Evolutionary conservation across 1,139 yeast genomes (phyloP).

Genomic region (Meyerozyma carpophila): DNA sequence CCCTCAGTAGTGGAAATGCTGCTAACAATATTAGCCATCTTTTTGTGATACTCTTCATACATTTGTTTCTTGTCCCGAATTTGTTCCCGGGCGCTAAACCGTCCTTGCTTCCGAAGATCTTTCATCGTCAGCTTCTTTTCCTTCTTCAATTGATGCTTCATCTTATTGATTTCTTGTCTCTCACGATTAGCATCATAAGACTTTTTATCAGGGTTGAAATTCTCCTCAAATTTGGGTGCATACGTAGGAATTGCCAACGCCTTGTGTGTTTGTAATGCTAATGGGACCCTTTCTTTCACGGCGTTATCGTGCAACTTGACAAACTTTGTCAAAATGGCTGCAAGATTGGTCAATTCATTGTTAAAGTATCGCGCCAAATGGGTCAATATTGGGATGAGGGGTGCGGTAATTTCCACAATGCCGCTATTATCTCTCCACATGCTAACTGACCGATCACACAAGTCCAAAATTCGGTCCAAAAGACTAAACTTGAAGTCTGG

Average conservation of each 20-base stretch:
- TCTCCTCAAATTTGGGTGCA: constrained; percentile 92
- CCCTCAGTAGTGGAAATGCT: constrained; percentile 91
- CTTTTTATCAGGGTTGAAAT: constrained; percentile 92
- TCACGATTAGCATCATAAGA: constrained; percentile 81
- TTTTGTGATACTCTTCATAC: constrained; percentile 78
- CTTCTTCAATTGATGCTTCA: constrained; percentile 81
- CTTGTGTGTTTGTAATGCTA: constrained; percentile 81
- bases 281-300: constrained; percentile 54
- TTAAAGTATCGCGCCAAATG: constrained; percentile 32
- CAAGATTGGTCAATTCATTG: constrained; percentile 4
- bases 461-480: constrained; percentile 18
- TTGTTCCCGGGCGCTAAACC: constrained; percentile 81
- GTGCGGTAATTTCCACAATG: constrained; percentile 50
- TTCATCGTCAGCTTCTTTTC: constrained; percentile 85
- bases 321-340: constrained; percentile 38
- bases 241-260: constrained; percentile 80
- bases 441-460: constrained; percentile 25
- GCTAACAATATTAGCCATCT: constrained; percentile 82
- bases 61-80: constrained; percentile 70
- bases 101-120: constrained; percentile 85
- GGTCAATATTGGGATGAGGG: constrained; percentile 31
- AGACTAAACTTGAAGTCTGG: constrained; percentile 24
- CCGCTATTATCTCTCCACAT: constrained; percentile 67
- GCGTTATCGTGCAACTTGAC: constrained; percentile 38
- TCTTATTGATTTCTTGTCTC: constrained; percentile 77